A percentile compares a stretch with the other conserved stretches of the same genome.
Evolutionary conservation across 495 filamentous ascomycete genomes (phyloP).

Genomic region (Echria macrotheca): DNA sequence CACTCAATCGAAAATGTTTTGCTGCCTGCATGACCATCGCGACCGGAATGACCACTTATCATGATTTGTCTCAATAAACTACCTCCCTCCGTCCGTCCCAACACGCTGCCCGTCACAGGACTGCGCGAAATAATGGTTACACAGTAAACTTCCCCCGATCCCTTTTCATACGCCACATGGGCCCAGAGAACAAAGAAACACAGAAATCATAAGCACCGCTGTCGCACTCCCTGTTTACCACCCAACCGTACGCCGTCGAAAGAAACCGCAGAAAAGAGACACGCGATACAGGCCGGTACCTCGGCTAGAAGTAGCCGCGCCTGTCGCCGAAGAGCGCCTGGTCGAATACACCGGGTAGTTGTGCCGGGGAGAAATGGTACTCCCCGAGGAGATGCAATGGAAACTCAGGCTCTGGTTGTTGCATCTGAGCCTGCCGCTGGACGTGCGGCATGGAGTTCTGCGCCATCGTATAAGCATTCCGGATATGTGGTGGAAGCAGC

Average conservation of each 20-base stretch:
- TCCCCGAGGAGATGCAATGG: too few relatives aligned
- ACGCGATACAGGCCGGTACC: too few relatives aligned
- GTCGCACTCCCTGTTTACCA: neutral
- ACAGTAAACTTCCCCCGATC: constrained; percentile 5
- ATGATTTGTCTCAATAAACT: neutral
- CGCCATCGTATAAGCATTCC: too few relatives aligned
- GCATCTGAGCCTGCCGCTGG: too few relatives aligned
- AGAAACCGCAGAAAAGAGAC: neutral
- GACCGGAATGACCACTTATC: too few relatives aligned
- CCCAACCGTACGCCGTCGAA: constrained; percentile 1
- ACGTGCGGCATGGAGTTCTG: too few relatives aligned
- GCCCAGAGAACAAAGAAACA: constrained; percentile 2
- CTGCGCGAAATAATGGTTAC: constrained; percentile 6
- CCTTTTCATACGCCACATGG: constrained; percentile 16
- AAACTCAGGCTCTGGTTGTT: too few relatives aligned
- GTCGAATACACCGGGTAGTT: too few relatives aligned
- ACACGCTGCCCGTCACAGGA: neutral
- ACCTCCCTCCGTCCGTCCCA: neutral
- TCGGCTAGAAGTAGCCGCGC: too few relatives aligned
- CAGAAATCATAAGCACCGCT: neutral
- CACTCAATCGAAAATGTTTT: neutral
- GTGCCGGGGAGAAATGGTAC: too few relatives aligned
- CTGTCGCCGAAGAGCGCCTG: too few relatives aligned
- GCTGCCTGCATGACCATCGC: constrained; percentile 1
- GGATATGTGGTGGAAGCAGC: too few relatives aligned